These are phyloP conservation scores for Herpetospermum pedunculosum DNA, from an alignment of 306 rosid genomes.

Conservation along the genomic window DNA sequence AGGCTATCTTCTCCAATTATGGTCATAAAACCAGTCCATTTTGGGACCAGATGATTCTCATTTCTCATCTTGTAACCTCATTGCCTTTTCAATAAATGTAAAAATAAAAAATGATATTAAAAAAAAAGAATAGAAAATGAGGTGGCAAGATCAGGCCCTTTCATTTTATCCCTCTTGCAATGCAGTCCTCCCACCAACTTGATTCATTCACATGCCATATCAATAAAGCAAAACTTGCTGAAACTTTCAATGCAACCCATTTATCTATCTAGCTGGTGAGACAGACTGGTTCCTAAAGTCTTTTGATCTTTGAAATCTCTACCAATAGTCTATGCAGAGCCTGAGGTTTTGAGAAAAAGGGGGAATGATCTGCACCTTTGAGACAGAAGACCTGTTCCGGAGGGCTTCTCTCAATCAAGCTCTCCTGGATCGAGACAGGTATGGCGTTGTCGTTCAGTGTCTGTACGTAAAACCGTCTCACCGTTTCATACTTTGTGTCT, in stretches of 20 bases:
- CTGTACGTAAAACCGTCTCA: slow-evolving; percentile 72
- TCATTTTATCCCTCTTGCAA: background rate
- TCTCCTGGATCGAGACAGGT: slow-evolving; percentile 48
- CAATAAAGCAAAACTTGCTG: background rate
- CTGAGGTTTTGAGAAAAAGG: slow-evolving; percentile 93
- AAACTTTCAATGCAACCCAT: slow-evolving; percentile 1
- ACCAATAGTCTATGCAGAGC: slow-evolving; percentile 76
- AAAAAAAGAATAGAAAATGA: background rate
- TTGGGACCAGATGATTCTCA: slow-evolving; percentile 3
- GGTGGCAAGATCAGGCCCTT: slow-evolving; percentile 5
- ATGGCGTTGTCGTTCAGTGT: slow-evolving; percentile 80
- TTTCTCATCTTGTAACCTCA: slow-evolving; percentile 1
- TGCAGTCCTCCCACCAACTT: slow-evolving; percentile 2
- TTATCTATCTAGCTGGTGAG: slow-evolving; percentile 3
- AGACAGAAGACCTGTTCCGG: slow-evolving; percentile 59
- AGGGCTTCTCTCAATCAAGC: slow-evolving; percentile 55
- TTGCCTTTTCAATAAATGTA: background rate
- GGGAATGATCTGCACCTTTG: slow-evolving; percentile 86
- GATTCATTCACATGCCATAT: slow-evolving; percentile 5
- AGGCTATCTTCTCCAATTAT: background rate
- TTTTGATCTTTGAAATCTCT: slow-evolving; percentile 42
- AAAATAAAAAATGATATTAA: background rate
- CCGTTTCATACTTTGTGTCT: slow-evolving; percentile 50
- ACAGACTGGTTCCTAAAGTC: slow-evolving; percentile 3
- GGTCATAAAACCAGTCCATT: background rate